Base-by-base conservation (phyloP, 169 alveolate genomes). In the Plasmodium knowlesi region DNA sequence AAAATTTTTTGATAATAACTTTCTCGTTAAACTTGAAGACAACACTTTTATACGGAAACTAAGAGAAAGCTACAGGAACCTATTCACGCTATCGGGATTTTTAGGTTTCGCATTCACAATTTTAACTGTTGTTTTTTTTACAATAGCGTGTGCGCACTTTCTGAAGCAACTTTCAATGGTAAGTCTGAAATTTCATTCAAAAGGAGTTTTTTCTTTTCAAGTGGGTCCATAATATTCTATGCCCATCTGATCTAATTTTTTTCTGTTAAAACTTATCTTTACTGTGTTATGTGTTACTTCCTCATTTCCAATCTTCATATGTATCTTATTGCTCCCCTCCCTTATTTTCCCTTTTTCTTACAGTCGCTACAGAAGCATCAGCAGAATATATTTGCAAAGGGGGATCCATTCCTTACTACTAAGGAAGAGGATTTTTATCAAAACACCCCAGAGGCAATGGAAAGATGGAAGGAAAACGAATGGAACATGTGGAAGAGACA, bases 11-110 rank as follows among this genome's bases (percentile, higher is more conserved):
- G 54, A 61, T 61, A 61, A 25, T 16, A 28, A 5, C n/a, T n/a
- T 61, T 3, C 74, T 61, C 32, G 74, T 28, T 61, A 61, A 61
- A 61, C 19, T 61, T 78, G 84, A 78, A 78, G 84, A 78, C 25
- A 34, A 2, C 3, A 1, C 12, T 78, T 39, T 78, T 78, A 25
- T 78, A 1, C 84, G 41, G 61, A 78, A 22, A 78, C 53, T 78
- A 78, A 78, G 41, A 78, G 41, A 6, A 6, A 41, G 53, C 22
- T 61, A 39, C 8, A 78, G 34, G 32, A 46, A 78, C 67, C 0
- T 78, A 5, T 32, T 39, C 32, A 19, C 84, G 3, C 19, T 30
- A 22, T 39, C 10, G 71, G 43, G 70, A 1, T 12, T 78, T 14
- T 39, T 78, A 46, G 28, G 25, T 10, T 9, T 78, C 5, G 3